A percentile compares a stretch with the other conserved stretches of the same genome.
phyloP scores from a whole-genome alignment of 208 protist genomes.

The Angomonas desouzai region DNA sequence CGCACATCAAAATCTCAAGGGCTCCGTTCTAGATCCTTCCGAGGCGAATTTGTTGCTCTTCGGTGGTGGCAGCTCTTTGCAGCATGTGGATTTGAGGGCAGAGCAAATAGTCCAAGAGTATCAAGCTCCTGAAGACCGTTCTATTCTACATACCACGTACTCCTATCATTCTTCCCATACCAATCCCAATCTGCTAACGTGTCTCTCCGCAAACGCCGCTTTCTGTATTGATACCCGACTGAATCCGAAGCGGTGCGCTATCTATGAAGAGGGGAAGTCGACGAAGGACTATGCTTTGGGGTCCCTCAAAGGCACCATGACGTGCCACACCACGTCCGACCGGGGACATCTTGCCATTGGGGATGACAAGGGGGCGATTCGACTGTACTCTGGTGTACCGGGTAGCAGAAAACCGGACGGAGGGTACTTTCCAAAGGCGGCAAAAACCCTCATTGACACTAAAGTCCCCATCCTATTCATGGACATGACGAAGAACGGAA shows the following conservation, averaged over 20 bases:
- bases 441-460: not conserved
- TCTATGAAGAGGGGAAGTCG: not conserved
- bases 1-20: not conserved
- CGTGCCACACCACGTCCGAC: not conserved
- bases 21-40: not conserved
- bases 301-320: not conserved
- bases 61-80: not conserved
- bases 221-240: not conserved
- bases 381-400: not conserved
- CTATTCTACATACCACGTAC: conserved; percentile 3
- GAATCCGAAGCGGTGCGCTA: not conserved
- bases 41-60: not conserved
- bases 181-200: not conserved
- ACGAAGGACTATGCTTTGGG: not conserved
- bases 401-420: not conserved
- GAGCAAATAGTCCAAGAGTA: not conserved
- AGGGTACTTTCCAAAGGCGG: not conserved
- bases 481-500: conserved; percentile 1
- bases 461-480: not conserved
- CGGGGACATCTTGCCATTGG: not conserved
- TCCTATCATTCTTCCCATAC: not conserved
- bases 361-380: conserved; percentile 1
- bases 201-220: not conserved
- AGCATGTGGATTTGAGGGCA: not conserved
- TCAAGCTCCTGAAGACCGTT: not conserved